Base-by-base conservation (phyloP, 23 red algal species). In the Gracilaria gracilis region DNA sequence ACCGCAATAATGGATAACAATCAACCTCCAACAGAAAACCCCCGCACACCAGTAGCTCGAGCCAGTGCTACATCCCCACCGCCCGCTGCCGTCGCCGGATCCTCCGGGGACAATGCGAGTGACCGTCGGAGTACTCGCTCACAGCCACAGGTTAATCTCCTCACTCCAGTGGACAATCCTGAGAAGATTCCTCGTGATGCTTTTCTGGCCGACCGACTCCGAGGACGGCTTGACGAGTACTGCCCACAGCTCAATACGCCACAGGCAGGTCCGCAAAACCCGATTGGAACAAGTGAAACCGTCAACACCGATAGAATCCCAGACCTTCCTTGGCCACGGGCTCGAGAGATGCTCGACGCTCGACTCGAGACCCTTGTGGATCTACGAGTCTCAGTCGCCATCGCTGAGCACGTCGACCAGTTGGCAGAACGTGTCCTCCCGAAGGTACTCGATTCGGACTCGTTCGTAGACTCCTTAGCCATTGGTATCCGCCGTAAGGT, bases 111-210 rank as follows among this genome's bases (percentile, higher is more conserved):
- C 42, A 46, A 11, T 11, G 4, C 11, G 42, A 11, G 42, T 46
- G 5, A 46, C 42, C 42, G 11, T 46, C 42, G 42, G 25, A 67
- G 62, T 21, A 67, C 62, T 24, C 62, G 62, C 62, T 67, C 62
- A 33, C 62, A 67, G 62, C 62, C 62, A 67, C 16, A 67, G 1
- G 62, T 67, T 33, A 67, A 67, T 21, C 62, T 67, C 62, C 62
- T 67, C 62, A 67, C 62, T 33, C 62, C 62, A 67, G 62, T 67
- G 25, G 62, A 67, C 2, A 67, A 67, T 21, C 62, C 62, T 1
- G 62, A 33, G 62, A 36, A 33, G 27, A 67, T 67, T 21, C 4
- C 11, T 15, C 62, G 62, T 33, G 33, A 67, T 21, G 62, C 62
- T 15, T 67, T 24, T 67, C 2, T 31, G 25, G 62, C 62, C 33